Evolutionary conservation across 2,329 filamentous ascomycete genomes (phyloP), one percentile per base, ranked within the genome.

Genomic region (Pseudofabraea citricarpa): DNA sequence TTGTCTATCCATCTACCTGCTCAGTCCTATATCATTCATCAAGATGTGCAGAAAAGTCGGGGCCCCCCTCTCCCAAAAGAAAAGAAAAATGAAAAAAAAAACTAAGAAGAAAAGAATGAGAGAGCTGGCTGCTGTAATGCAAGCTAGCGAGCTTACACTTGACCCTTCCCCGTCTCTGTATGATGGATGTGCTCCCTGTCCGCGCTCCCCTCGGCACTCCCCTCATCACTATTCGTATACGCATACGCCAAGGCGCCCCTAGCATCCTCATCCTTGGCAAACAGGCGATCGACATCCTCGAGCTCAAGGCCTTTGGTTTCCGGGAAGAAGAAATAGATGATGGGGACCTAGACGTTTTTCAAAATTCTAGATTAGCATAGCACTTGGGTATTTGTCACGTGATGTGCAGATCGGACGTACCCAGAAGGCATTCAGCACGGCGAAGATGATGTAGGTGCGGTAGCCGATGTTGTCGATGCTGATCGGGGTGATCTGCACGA

Each of bases 221-320:
- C 29, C 22, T n/a, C n/a, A n/a, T n/a, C n/a, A n/a, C n/a, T n/a
- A n/a, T n/a, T n/a, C n/a, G n/a, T n/a, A n/a, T n/a, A n/a, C n/a
- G 13, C 22, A 8, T 12, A 12, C 8, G 29, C 21, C 21, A 45
- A 15, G 13, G 16, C 31, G 18, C 26, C 24, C 19, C 33, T 22
- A 5, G 24, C 27, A 23, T 31, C 33, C 15, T 40, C 40, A 24
- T 45, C 29, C 15, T 40, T 45, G 2, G 46, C 40, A 29, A 49
- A 49, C 5, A 49, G 22, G 2, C 39, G 19, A 33, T 57, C 78
- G 68, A 85, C 79, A 55, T 84, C 81, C 53, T 85, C 81, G 0
- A 85, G 68, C 0, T 77, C 77, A 2, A 83, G 60, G 0, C 78
- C 70, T 57, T 82, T 83, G 0, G 81, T 84, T 60, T 85, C 80